These are phyloP conservation scores for Elaeis oleifera DNA, from an alignment of 202 grass and related monocot genomes.

Conservation along the genomic window DNA sequence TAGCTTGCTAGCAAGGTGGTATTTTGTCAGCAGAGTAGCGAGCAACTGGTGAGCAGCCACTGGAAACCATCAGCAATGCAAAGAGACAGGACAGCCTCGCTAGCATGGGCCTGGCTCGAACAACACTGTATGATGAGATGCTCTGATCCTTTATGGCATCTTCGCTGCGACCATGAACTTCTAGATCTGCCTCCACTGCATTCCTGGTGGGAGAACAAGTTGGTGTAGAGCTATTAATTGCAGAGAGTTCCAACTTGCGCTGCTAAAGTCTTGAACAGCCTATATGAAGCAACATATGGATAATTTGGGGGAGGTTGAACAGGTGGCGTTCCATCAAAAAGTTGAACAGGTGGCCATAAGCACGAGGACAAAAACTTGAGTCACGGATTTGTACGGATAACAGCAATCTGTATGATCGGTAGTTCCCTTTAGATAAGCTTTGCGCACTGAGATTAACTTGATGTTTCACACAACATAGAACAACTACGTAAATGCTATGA, in stretches of 20 bases:
- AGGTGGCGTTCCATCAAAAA: neutral
- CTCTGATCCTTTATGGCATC: conserved; percentile 18
- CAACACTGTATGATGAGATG: conserved; percentile 7
- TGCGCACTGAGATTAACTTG: too few species aligned
- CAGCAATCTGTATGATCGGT: too few species aligned
- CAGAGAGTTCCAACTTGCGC: conserved; percentile 19
- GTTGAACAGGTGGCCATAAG: neutral
- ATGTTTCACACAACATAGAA: too few species aligned
- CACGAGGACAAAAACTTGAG: too few species aligned
- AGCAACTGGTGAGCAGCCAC: conserved; percentile 14
- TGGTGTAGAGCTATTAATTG: conserved; percentile 6
- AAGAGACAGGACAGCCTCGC: conserved; percentile 55
- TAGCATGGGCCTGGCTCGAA: conserved; percentile 27
- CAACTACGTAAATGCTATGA: too few species aligned
- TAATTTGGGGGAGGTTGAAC: neutral
- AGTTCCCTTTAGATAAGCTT: too few species aligned
- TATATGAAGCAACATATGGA: neutral
- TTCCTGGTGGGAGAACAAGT: conserved; percentile 20
- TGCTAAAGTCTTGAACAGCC: conserved; percentile 71
- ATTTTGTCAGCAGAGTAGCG: conserved; percentile 19
- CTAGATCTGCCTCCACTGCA: conserved; percentile 41
- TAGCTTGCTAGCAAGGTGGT: conserved; percentile 19
- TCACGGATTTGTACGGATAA: too few species aligned
- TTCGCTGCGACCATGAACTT: conserved; percentile 26
- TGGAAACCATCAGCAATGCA: conserved; percentile 32